Percentiles rank a stretch among this genome's conserved stretches.
phyloP scores from a whole-genome alignment of 2,329 filamentous ascomycete species.

The Myotisia sp. region DNA sequence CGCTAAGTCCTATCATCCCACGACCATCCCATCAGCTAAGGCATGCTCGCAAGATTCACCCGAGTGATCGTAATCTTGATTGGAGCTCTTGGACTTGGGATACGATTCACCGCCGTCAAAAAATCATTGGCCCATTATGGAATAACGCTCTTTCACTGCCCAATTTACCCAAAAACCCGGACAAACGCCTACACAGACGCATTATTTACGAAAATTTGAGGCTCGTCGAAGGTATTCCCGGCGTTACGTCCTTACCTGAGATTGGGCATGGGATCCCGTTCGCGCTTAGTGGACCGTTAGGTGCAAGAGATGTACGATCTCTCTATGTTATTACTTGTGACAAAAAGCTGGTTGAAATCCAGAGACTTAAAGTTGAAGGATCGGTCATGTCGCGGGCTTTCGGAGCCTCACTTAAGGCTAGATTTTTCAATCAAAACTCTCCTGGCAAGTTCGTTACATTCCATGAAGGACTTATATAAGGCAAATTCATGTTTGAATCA shows the following conservation, averaged over 20 bases:
- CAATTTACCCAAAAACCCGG: conserved; percentile 1
- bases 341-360: conserved; percentile 22
- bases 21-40: conserved; percentile 13
- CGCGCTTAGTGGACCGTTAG: conserved; percentile 13
- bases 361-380: conserved; percentile 29
- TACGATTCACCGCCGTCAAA: conserved; percentile 42
- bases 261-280: conserved; percentile 26
- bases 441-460: conserved; percentile 18
- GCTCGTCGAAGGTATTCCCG: conserved; percentile 18
- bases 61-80: conserved; percentile 48
- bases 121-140: conserved; percentile 56
- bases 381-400: conserved; percentile 23
- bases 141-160: conserved; percentile 22
- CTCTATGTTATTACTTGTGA: conserved; percentile 28
- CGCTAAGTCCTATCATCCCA: conserved; percentile 30
- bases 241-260: conserved; percentile 17
- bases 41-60: conserved; percentile 60
- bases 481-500: neutral
- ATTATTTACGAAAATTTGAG: conserved; percentile 27
- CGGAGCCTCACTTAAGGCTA: conserved; percentile 27
- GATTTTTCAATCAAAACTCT: conserved; percentile 22
- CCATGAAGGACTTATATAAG: conserved; percentile 22
- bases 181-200: conserved; percentile 19
- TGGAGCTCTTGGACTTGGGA: conserved; percentile 42
- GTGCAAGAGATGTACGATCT: conserved; percentile 14